Conservation (phyloP, 306 rosid genomes). For the Vicia faba region DNA sequence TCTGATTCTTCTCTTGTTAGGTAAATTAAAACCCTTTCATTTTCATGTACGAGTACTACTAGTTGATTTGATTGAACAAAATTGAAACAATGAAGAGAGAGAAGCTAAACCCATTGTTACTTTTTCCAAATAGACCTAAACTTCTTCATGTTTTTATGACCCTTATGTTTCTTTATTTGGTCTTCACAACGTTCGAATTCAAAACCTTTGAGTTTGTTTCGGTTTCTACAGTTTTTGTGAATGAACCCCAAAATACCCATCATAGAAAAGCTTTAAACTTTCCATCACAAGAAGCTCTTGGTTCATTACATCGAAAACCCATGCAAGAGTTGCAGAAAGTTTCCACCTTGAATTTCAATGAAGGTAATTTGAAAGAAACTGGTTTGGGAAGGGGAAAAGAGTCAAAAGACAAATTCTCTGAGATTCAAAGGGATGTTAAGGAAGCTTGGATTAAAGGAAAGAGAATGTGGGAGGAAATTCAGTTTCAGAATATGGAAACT, state of each 20-base stretch:
- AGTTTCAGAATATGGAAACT: conserved; percentile 45
- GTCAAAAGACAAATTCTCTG: not conserved
- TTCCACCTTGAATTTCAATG: conserved; percentile 64
- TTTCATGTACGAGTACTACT: not conserved
- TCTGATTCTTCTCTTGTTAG: not conserved
- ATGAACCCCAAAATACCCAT: conserved; percentile 38
- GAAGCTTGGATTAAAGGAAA: conserved; percentile 75
- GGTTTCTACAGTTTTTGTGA: conserved; percentile 38
- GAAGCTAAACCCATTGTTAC: conserved; percentile 50
- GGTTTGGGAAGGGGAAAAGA: not conserved
- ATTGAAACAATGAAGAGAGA: conserved; percentile 61
- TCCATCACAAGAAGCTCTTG: conserved; percentile 40
- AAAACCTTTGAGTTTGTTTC: conserved; percentile 42
- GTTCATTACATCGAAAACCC: conserved; percentile 42
- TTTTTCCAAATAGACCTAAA: conserved; percentile 53
- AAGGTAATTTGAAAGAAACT: conserved; percentile 32
- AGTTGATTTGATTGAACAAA: not conserved
- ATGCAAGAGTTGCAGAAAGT: conserved; percentile 54
- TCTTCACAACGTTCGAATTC: conserved; percentile 80
- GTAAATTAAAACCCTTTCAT: not conserved
- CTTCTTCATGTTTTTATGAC: conserved; percentile 70
- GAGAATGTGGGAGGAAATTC: conserved; percentile 67
- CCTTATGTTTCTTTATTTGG: conserved; percentile 58
- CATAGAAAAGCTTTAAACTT: conserved; percentile 39
- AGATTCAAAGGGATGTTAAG: conserved; percentile 7